Evolutionary conservation across 805 yeast species (phyloP).

Genomic region (Naumovozyma castellii): DNA sequence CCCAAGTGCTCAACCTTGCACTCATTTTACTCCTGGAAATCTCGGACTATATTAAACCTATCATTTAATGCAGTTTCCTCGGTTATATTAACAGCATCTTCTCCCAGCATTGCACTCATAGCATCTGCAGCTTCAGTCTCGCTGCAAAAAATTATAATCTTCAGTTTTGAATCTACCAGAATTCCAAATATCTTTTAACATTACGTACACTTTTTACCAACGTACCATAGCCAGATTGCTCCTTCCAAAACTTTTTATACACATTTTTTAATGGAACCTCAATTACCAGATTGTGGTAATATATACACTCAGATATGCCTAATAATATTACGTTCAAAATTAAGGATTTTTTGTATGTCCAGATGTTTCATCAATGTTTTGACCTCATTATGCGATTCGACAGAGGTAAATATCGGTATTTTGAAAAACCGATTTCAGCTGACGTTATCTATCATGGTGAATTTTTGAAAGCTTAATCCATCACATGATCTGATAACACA

Average conservation of each 20-base stretch:
- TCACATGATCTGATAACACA: no score
- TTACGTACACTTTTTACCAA: neutral
- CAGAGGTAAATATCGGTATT: neutral
- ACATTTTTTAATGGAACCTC: neutral
- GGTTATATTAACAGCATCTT: neutral
- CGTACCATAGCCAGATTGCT: neutral
- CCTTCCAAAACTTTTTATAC: neutral
- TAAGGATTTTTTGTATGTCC: neutral
- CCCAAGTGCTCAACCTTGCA: no score
- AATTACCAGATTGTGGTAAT: neutral
- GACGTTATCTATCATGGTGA: no score
- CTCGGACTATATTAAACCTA: neutral
- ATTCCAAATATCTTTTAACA: neutral
- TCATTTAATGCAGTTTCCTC: neutral
- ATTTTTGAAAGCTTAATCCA: no score
- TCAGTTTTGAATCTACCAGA: neutral
- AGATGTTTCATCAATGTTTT: neutral
- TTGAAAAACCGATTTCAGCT: neutral
- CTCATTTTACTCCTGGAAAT: neutral
- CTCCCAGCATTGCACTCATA: neutral
- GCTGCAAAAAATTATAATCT: no score
- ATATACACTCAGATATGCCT: neutral
- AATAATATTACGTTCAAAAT: neutral
- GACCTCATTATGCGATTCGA: neutral
- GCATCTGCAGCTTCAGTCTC: neutral